phyloP scores from a whole-genome alignment of 495 filamentous ascomycete species.

The Trichoderma reesei region DNA sequence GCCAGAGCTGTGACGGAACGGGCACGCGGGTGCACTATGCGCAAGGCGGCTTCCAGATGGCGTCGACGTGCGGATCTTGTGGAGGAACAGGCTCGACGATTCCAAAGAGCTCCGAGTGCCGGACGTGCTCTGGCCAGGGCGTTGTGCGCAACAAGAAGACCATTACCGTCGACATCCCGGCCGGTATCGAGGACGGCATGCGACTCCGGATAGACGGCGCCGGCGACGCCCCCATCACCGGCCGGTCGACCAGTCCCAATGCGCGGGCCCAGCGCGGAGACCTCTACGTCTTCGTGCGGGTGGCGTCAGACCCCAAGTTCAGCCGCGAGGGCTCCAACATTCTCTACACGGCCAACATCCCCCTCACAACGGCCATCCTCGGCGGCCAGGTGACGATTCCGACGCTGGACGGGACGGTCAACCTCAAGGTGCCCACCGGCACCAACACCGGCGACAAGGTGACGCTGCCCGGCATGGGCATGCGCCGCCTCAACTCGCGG shows the following conservation, averaged over 20 bases:
- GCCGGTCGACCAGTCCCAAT: conserved; percentile 47
- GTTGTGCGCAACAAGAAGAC: conserved; percentile 68
- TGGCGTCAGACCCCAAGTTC: conserved; percentile 78
- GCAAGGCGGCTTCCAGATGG: conserved; percentile 91
- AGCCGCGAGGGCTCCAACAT: conserved; percentile 77
- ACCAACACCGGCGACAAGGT: conserved; percentile 89
- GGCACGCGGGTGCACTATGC: conserved; percentile 81
- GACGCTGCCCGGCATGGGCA: conserved; percentile 77
- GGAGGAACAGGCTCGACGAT: conserved; percentile 61
- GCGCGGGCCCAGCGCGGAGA: conserved; percentile 61
- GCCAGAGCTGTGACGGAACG: conserved; percentile 73
- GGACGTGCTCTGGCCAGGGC: conserved; percentile 66
- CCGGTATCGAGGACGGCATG: conserved; percentile 94
- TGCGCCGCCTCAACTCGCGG: conserved; percentile 62
- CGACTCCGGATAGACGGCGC: conserved; percentile 68
- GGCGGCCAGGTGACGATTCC: conserved; percentile 85
- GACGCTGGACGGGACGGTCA: conserved; percentile 82
- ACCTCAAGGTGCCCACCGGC: conserved; percentile 77
- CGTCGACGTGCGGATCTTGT: conserved; percentile 74
- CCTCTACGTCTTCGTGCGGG: conserved; percentile 75
- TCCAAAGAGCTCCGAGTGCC: conserved; percentile 71
- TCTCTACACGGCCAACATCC: conserved; percentile 82
- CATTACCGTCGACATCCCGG: conserved; percentile 80
- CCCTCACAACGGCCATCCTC: conserved; percentile 83
- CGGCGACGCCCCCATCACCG: conserved; percentile 75